Percentiles rank a stretch among this genome's conserved stretches.
Evolutionary conservation across 2,329 filamentous ascomycete genomes (phyloP).

Genomic region (Stemphylium lycopersici): DNA sequence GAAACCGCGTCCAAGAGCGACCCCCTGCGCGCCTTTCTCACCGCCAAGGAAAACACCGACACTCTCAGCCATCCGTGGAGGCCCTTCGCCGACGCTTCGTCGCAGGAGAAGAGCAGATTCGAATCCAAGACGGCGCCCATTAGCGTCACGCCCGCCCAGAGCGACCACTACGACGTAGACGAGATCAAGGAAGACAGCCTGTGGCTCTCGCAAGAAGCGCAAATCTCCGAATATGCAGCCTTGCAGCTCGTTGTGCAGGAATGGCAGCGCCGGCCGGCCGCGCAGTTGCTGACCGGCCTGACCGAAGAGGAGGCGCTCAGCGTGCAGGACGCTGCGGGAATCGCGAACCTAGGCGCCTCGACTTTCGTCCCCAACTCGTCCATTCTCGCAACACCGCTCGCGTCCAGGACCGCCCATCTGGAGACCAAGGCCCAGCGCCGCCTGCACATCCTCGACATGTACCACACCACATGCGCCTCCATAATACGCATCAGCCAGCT

Average conservation of each 20-base stretch:
- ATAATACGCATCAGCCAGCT: constrained; percentile 47
- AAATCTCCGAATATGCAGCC: constrained; percentile 81
- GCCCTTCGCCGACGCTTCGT: constrained; percentile 68
- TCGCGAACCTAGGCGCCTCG: constrained; percentile 65
- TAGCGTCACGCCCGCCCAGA: constrained; percentile 73
- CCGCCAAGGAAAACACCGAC: constrained; percentile 69
- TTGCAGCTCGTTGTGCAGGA: constrained; percentile 82
- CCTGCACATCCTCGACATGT: constrained; percentile 71
- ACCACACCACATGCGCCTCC: constrained; percentile 73
- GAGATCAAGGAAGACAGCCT: constrained; percentile 82
- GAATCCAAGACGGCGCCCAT: constrained; percentile 88
- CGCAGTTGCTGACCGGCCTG: constrained; percentile 72
- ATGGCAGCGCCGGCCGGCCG: constrained; percentile 79
- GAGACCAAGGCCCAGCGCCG: constrained; percentile 67
- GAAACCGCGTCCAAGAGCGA: constrained; percentile 49
- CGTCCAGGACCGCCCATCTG: constrained; percentile 52
- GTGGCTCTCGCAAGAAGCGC: constrained; percentile 81
- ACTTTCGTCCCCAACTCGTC: constrained; percentile 53
- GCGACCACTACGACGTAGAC: constrained; percentile 73
- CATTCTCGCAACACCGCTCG: constrained; percentile 39
- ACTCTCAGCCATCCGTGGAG: constrained; percentile 72
- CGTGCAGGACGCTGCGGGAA: constrained; percentile 74
- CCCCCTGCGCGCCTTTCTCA: constrained; percentile 69
- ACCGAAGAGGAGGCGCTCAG: constrained; percentile 80
- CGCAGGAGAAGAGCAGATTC: constrained; percentile 72